These are phyloP conservation scores for Vanrija pseudolonga DNA, from an alignment of 1,284 basidiomycete species.

Conservation along the genomic window DNA sequence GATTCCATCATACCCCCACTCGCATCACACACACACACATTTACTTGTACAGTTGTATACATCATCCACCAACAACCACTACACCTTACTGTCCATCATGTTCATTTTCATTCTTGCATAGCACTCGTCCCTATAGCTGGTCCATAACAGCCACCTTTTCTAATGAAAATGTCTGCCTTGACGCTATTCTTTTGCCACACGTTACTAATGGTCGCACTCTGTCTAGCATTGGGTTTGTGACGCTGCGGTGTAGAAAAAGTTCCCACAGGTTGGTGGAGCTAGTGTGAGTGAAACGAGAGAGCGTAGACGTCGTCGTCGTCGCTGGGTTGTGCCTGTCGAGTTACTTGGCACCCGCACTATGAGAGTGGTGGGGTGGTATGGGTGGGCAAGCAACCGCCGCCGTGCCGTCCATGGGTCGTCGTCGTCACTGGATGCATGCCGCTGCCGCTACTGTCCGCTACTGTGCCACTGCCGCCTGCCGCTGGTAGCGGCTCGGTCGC, in stretches of 20 bases:
- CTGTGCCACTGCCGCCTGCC: no score
- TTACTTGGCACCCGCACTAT: no score
- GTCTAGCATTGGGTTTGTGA: not conserved
- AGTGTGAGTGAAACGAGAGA: no score
- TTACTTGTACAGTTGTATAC: conserved; percentile 20
- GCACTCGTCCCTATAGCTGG: conserved; percentile 1
- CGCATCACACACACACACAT: not conserved
- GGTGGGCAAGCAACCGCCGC: no score
- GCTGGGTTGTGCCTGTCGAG: no score
- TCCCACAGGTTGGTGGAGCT: no score
- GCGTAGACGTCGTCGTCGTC: no score
- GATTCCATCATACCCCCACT: not conserved
- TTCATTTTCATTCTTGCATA: conserved; percentile 11
- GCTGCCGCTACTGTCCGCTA: no score
- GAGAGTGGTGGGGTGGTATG: no score
- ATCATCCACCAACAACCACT: not conserved
- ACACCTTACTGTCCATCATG: conserved; percentile 6
- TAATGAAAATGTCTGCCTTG: conserved; percentile 1
- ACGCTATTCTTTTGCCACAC: not conserved
- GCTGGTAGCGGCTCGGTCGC: no score
- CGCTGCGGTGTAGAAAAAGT: not conserved
- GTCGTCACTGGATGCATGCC: no score
- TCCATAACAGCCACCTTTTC: conserved; percentile 6
- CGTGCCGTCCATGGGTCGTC: no score
- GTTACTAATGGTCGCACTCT: not conserved